Conservation (phyloP, 352 stramenopile species). For the Globisporangium uncinulatum region DNA sequence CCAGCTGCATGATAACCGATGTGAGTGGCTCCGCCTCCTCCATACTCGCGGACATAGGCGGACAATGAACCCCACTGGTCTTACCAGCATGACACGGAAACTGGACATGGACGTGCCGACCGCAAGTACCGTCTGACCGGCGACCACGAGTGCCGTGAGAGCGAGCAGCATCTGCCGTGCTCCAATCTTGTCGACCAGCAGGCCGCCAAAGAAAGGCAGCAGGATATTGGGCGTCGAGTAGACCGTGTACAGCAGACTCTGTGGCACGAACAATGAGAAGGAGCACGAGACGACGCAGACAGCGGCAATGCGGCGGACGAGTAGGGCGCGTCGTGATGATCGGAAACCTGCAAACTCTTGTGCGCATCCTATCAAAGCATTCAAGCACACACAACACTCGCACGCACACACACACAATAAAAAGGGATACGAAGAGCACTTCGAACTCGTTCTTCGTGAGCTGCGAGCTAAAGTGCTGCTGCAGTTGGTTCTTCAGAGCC, state of each 20-base stretch:
- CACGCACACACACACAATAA: neutral
- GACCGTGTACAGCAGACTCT: conserved; percentile 83
- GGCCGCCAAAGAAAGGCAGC: conserved; percentile 77
- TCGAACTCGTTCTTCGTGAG: conserved; percentile 30
- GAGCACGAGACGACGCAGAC: no score
- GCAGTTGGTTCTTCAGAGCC: conserved; percentile 54
- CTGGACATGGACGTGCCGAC: conserved; percentile 42
- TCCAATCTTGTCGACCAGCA: conserved; percentile 68
- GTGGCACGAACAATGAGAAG: conserved; percentile 2
- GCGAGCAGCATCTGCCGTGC: conserved; percentile 50
- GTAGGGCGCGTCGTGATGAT: conserved; percentile 1
- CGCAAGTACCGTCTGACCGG: conserved; percentile 65
- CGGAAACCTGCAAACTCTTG: conserved; percentile 1
- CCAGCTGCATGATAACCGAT: conserved; percentile 33
- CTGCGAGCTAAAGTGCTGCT: conserved; percentile 39
- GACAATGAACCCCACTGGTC: neutral
- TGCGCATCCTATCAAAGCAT: no score
- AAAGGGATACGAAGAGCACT: conserved; percentile 35
- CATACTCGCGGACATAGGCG: no score
- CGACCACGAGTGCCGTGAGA: conserved; percentile 51
- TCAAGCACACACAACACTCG: no score
- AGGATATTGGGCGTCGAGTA: conserved; percentile 84
- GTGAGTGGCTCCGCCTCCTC: no score
- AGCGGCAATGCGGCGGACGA: neutral
- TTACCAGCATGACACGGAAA: conserved; percentile 40